Percentiles rank a stretch among this genome's conserved stretches.
phyloP scores from a whole-genome alignment of 148 eudicot genomes.

The Camellia lanceoleosa region DNA sequence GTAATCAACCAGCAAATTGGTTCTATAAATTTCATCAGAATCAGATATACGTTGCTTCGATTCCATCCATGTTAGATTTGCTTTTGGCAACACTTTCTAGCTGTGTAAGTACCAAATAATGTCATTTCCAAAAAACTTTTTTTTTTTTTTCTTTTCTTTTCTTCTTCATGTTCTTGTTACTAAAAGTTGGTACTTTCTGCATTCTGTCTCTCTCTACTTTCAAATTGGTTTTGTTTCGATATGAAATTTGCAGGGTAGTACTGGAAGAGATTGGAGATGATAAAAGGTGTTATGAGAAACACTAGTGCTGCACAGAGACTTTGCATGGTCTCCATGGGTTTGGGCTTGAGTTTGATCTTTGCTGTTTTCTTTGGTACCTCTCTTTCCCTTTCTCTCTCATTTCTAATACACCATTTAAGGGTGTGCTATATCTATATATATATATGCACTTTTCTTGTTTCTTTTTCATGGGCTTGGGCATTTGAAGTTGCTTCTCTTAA shows the following conservation, averaged over 20 bases:
- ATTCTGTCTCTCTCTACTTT: background rate
- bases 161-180: background rate
- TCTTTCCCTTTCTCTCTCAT: slow-evolving; percentile 11
- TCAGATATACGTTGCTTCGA: slow-evolving; percentile 1
- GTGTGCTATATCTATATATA: background rate
- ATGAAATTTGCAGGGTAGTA: background rate
- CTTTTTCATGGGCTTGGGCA: no score
- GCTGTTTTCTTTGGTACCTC: slow-evolving; percentile 18
- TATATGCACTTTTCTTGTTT: background rate
- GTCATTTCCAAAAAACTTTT: background rate
- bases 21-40: background rate
- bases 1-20: no score
- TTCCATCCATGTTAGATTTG: slow-evolving; percentile 2
- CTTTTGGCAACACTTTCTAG: background rate
- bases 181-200: background rate
- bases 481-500: background rate
- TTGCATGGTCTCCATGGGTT: background rate
- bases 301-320: background rate
- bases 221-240: background rate
- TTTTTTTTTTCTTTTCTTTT: background rate
- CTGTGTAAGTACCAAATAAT: background rate
- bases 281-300: background rate
- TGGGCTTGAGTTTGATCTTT: slow-evolving; percentile 11
- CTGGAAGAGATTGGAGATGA: background rate
- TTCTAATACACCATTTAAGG: background rate